These are phyloP conservation scores for Sequoiadendron giganteum DNA, from an alignment of 75 land plant species.

Conservation along the genomic window DNA sequence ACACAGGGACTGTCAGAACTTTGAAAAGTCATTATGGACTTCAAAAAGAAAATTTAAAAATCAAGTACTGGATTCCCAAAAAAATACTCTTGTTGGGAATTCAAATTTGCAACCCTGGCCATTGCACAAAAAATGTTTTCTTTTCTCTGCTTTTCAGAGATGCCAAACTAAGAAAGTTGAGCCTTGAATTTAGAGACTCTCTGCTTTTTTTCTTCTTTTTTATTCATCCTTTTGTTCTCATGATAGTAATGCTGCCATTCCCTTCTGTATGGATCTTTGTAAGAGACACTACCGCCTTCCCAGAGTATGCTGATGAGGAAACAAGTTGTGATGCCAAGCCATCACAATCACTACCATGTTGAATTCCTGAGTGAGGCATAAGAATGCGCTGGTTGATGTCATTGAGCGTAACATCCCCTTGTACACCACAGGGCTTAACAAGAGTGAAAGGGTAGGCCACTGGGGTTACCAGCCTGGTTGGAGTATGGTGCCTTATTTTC, in stretches of 20 bases:
- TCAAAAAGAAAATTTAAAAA: not conserved
- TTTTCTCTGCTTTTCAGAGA: not conserved
- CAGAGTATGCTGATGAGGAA: slow-evolving; percentile 73
- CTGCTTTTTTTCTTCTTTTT: not conserved
- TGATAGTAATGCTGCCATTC: slow-evolving; percentile 86
- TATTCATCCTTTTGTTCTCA: slow-evolving; percentile 80
- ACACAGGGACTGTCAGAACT: not conserved
- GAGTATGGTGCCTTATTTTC: not conserved
- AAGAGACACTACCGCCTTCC: slow-evolving; percentile 78
- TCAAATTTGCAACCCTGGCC: not conserved
- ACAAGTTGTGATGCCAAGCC: slow-evolving; percentile 8
- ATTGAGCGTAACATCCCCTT: slow-evolving; percentile 85
- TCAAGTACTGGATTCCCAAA: not conserved
- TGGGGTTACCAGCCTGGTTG: slow-evolving; percentile 31
- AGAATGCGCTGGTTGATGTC: slow-evolving; percentile 78
- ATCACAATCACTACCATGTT: slow-evolving; percentile 15
- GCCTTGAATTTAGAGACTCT: not conserved
- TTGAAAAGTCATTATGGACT: not conserved
- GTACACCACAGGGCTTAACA: slow-evolving; percentile 67
- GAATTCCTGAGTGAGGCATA: slow-evolving; percentile 38
- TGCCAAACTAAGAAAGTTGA: not conserved
- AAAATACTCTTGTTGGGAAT: not conserved
- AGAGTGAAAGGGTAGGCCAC: slow-evolving; percentile 88
- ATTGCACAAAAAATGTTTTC: not conserved
- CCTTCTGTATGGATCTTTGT: slow-evolving; percentile 90